Conservation (phyloP, 306 rosid genomes). For the Cucurbita maxima region DNA sequence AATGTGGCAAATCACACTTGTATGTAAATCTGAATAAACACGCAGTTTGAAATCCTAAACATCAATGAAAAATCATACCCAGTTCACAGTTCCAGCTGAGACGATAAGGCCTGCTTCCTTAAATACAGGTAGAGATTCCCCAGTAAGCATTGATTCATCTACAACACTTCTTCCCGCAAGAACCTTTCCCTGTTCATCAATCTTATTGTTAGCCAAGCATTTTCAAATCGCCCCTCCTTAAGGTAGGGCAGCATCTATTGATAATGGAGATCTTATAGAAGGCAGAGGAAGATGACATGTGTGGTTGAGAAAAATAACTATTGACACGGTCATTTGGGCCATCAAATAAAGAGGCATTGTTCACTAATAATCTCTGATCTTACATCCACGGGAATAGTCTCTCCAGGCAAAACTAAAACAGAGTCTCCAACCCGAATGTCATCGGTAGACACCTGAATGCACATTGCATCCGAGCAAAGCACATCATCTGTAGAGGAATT, state of each 20-base stretch:
- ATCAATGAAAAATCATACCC: conserved; percentile 40
- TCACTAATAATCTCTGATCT: conserved; percentile 25
- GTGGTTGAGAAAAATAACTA: not conserved
- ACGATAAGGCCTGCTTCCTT: conserved; percentile 76
- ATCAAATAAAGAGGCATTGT: not conserved
- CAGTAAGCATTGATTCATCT: conserved; percentile 98
- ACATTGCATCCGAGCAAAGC: conserved; percentile 59
- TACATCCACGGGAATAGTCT: conserved; percentile 89
- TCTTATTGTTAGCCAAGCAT: conserved; percentile 15
- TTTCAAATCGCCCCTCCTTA: not conserved
- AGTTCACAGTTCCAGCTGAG: conserved; percentile 87
- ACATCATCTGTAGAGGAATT: conserved; percentile 44
- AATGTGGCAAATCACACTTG: not conserved
- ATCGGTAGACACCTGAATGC: conserved; percentile 79
- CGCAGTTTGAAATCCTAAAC: not conserved
- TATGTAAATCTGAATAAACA: conserved; percentile 8
- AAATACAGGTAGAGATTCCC: conserved; percentile 92
- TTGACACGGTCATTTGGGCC: not conserved
- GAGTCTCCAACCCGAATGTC: conserved; percentile 91
- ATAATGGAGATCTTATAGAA: not conserved
- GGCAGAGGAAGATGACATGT: not conserved
- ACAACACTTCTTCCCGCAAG: conserved; percentile 91
- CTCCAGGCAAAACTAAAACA: conserved; percentile 88
- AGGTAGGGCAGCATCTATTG: not conserved
- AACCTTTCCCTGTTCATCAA: conserved; percentile 57